A percentile compares a stretch with the other conserved stretches of the same genome.
Conservation (phyloP, 1,284 basidiomycete genomes). For the Hemileia vastatrix region DNA sequence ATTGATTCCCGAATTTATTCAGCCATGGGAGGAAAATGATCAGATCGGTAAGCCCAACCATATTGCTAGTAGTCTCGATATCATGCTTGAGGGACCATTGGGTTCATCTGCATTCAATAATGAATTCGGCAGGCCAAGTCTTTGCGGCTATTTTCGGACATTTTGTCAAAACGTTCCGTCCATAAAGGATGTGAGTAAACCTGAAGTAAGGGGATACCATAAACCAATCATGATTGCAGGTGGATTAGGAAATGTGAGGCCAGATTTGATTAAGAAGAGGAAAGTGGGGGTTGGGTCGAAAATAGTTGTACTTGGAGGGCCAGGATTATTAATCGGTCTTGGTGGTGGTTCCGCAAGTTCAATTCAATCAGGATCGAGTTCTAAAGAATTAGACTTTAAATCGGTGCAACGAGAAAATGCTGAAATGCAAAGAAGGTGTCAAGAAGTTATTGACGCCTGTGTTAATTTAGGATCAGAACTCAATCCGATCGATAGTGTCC, state of each 20-base stretch:
- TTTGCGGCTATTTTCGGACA: constrained; percentile 48
- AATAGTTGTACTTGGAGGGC: constrained; percentile 90
- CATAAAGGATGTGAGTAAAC: constrained; percentile 40
- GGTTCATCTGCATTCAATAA: constrained; percentile 97
- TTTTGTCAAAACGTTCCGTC: constrained; percentile 37
- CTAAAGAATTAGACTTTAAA: constrained; percentile 89
- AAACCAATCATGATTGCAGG: constrained; percentile 99
- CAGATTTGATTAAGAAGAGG: constrained; percentile 66
- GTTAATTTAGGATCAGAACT: constrained; percentile 53
- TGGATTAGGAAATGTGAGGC: constrained; percentile 84
- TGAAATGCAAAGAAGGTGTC: constrained; percentile 93
- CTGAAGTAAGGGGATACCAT: constrained; percentile 89
- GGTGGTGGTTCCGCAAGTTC: constrained; percentile 94
- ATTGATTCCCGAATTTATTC: constrained; percentile 71
- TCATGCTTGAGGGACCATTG: constrained; percentile 93
- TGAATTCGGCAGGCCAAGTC: constrained; percentile 84
- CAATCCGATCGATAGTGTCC: constrained; percentile 89
- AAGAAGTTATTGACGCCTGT: constrained; percentile 94
- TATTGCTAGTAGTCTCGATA: constrained; percentile 85
- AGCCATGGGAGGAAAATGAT: constrained; percentile 76
- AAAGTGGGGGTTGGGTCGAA: constrained; percentile 66
- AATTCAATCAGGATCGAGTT: constrained; percentile 74
- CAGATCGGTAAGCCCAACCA: constrained; percentile 83
- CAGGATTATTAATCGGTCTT: constrained; percentile 90
- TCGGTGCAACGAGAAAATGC: constrained; percentile 96